A percentile compares a stretch with the other conserved stretches of the same genome.
Conservation (phyloP, 2,329 filamentous ascomycete genomes). For the Aspergillus hiratsukae region DNA sequence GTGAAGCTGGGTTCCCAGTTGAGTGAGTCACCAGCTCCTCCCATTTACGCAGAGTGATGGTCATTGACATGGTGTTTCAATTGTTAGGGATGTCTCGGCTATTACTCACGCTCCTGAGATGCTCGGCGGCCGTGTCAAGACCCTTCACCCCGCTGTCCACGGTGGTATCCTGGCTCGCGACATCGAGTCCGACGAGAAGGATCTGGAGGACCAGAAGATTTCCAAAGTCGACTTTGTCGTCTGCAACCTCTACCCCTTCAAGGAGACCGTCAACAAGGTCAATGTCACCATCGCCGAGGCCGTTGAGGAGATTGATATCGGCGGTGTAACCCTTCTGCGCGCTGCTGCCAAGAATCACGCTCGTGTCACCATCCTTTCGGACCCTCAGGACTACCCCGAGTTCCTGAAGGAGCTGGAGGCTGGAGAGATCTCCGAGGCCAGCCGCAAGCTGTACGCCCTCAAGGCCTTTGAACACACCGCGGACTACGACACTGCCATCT, state of each 20-base stretch:
- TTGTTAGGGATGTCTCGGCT: constrained; percentile 79
- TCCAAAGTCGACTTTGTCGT: constrained; percentile 93
- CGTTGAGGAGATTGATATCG: constrained; percentile 98
- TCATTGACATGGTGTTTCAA: constrained; percentile 2
- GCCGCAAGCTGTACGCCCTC: constrained; percentile 82
- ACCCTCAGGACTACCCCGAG: constrained; percentile 87
- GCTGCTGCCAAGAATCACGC: constrained; percentile 97
- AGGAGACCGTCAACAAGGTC: constrained; percentile 94
- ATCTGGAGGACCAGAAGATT: constrained; percentile 91
- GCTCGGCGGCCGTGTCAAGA: constrained; percentile 89
- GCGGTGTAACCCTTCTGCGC: constrained; percentile 90
- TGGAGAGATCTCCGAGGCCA: constrained; percentile 79
- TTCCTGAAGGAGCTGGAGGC: constrained; percentile 86
- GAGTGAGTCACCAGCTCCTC: constrained; percentile 58
- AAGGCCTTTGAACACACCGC: constrained; percentile 99
- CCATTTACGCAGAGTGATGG: constrained; percentile 1
- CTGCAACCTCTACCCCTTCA: constrained; percentile 99
- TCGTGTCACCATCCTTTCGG: constrained; percentile 91
- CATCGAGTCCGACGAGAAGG: constrained; percentile 92
- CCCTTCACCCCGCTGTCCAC: constrained; percentile 89
- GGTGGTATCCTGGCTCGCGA: constrained; percentile 83
- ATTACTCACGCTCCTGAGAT: constrained; percentile 98
- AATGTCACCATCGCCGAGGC: constrained; percentile 96
- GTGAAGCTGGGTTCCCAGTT: constrained; percentile 91
- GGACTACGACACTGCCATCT: constrained; percentile 91